Conservation (phyloP, 768 basidiomycete species). For the Gymnopilus junonius region DNA sequence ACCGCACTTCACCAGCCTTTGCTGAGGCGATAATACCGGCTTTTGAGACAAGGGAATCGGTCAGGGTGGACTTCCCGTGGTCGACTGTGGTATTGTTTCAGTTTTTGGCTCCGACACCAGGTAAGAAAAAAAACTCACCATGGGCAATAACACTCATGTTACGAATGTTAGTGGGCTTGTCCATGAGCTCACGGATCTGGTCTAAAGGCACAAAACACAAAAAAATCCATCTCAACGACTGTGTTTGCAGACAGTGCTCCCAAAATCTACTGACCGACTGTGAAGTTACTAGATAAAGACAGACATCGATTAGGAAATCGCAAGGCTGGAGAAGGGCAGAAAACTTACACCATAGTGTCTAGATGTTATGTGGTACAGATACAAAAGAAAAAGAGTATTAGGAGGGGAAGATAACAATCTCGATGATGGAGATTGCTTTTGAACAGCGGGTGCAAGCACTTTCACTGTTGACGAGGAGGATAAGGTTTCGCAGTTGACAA, state of each 20-base stretch:
- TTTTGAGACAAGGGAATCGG: constrained; percentile 98
- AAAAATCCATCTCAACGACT: constrained; percentile 18
- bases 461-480: constrained; percentile 42
- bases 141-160: constrained; percentile 96
- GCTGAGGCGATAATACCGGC: constrained; percentile 97
- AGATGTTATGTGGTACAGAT: constrained; percentile 41
- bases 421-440: constrained; percentile 35
- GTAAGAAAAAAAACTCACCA: constrained; percentile 52
- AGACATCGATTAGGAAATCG: constrained; percentile 34
- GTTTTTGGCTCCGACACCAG: constrained; percentile 4
- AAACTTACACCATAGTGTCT: constrained; percentile 84
- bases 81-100: constrained; percentile 66
- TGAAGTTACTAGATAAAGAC: constrained; percentile 74
- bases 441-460: constrained; percentile 34
- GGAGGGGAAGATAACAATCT: constrained; percentile 28
- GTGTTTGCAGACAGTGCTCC: background rate
- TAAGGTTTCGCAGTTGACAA: constrained; percentile 42
- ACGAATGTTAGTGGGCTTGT: constrained; percentile 89
- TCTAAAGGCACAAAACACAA: constrained; percentile 45
- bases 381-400: constrained; percentile 23
- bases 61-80: constrained; percentile 99
- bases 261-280: constrained; percentile 64
- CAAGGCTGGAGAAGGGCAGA: constrained; percentile 3
- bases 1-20: constrained; percentile 96
- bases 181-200: constrained; percentile 89